Conservation (phyloP, 2,329 filamentous ascomycete species). For the Mycogone perniciosa region DNA sequence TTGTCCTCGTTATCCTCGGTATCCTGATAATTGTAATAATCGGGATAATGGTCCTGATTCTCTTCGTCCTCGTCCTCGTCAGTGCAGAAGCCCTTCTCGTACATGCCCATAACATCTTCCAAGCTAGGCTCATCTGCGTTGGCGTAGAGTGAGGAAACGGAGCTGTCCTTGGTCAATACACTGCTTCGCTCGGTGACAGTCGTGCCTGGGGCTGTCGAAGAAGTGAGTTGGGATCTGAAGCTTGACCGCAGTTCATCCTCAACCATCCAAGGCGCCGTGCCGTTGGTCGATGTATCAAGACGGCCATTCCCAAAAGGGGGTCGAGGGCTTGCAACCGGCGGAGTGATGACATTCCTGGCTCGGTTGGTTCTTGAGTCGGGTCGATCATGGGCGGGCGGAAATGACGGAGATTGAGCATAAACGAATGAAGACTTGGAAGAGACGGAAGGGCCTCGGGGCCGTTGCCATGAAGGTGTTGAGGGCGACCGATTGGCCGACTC, state of each 20-base stretch:
- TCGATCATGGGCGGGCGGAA: conserved; percentile 35
- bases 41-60: conserved; percentile 16
- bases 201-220: conserved; percentile 52
- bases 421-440: conserved; percentile 44
- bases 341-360: conserved; percentile 22
- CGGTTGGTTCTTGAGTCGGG: conserved; percentile 28
- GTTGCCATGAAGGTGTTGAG: conserved; percentile 33
- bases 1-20: not conserved
- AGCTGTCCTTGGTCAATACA: conserved; percentile 72
- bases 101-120: conserved; percentile 65
- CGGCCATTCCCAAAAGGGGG: conserved; percentile 21
- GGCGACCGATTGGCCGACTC: conserved; percentile 23
- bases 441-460: conserved; percentile 39
- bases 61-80: conserved; percentile 34
- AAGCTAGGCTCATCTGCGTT: conserved; percentile 54
- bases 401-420: conserved; percentile 38
- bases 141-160: conserved; percentile 54
- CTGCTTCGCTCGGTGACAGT: conserved; percentile 76
- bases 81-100: conserved; percentile 54
- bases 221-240: conserved; percentile 49
- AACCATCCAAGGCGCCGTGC: conserved; percentile 40
- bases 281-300: conserved; percentile 29
- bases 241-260: conserved; percentile 50
- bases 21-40: not conserved
- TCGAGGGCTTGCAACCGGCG: conserved; percentile 22